Base-by-base conservation (phyloP, 225 moss, liverwort and hornwort species). In the Polytrichum commune region DNA sequence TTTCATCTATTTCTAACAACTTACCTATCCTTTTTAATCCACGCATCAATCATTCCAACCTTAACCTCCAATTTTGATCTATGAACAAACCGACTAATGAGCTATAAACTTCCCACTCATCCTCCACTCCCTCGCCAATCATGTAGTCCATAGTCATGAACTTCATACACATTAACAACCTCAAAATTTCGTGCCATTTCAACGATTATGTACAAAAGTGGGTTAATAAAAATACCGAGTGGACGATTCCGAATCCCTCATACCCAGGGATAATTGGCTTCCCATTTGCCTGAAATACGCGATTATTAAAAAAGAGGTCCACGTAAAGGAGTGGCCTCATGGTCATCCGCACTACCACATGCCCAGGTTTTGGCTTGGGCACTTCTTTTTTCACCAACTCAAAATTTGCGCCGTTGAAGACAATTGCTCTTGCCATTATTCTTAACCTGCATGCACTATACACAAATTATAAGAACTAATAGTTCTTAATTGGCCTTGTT, bases 171-270 rank as follows among this genome's bases (percentile, higher is more conserved):
- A 2, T 6, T 6, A 55, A 5, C 6, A 55, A 0, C 5, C 54
- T 55, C 25, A 25, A 25, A 25, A 25, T 0, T 25, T 19, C 55
- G 3, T 55, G 55, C 18, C 0, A 19, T 4, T 18, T 3, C 55
- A 18, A 55, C 7, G 18, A 55, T 19, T 55, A 19, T 1, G 19
- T 18, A 18, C 18, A 55, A 20, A 18, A 1, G 18, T 6, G 18
- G 55, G 20, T 55, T 20, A 55, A 18, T 18, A 20, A 55, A 0
- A 60, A 63, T 35, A 81, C 81, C 55, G 73, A 66, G 62, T 77
- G 77, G 60, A 81, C 76, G 22, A 77, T 62, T 53, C 81, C 77
- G 24, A 74, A 73, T 67, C 77, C 81, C 68, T 81, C 81, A n/a
- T 69, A 66, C 24, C 81, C 81, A n/a, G 77, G 73, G 55, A 81